phyloP scores from a whole-genome alignment of 1,284 basidiomycete species.

The Moniliophthora roreri region DNA sequence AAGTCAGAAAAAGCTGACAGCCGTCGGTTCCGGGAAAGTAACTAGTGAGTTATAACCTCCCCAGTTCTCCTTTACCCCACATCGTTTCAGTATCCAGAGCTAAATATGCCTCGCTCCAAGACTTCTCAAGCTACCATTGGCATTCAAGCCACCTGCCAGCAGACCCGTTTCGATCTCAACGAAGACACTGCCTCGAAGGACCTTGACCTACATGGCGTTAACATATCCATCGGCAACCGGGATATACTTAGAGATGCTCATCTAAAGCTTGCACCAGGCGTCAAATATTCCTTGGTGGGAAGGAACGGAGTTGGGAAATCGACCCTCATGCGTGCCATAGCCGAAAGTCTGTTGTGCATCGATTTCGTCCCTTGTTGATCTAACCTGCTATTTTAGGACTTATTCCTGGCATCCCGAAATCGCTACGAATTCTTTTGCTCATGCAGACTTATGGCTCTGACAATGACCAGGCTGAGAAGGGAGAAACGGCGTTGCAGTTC shows the following conservation, averaged over 20 bases:
- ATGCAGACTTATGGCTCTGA: conserved; percentile 40
- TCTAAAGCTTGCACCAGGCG: conserved; percentile 49
- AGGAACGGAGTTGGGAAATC: conserved; percentile 63
- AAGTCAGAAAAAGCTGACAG: too few species aligned
- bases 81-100: too few species aligned
- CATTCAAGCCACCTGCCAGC: conserved; percentile 14
- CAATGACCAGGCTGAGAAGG: conserved; percentile 28
- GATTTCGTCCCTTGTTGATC: too few species aligned
- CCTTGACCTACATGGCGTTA: conserved; percentile 46
- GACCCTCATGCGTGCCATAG: conserved; percentile 38
- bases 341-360: conserved; percentile 29
- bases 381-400: conserved; percentile 13
- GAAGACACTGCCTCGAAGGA: conserved; percentile 38
- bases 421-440: conserved; percentile 52
- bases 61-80: too few species aligned
- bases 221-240: conserved; percentile 43
- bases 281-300: conserved; percentile 53
- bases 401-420: conserved; percentile 51
- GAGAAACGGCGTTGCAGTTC: conserved; percentile 24
- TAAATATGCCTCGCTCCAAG: conserved; percentile 1
- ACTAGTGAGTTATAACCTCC: too few species aligned
- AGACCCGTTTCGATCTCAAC: conserved; percentile 44
- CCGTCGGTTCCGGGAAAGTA: too few species aligned
- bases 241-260: conserved; percentile 55
- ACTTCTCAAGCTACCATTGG: neutral